Conservation (phyloP, 2,329 filamentous ascomycete genomes). For the Talaromyces islandicus region DNA sequence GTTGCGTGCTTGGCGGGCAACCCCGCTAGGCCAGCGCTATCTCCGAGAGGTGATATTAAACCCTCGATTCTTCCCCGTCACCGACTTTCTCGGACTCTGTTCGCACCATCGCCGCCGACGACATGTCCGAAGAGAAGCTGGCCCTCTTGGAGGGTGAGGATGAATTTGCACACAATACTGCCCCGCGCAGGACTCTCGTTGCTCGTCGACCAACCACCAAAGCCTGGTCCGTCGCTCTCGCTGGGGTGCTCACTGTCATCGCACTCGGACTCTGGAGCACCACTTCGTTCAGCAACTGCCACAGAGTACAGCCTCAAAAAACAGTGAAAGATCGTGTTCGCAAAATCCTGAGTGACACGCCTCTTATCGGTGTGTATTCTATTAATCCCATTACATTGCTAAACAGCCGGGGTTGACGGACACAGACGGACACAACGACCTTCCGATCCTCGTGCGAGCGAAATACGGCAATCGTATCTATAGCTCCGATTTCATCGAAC, state of each 20-base stretch:
- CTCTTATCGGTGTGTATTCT: constrained; percentile 39
- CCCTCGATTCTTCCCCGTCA: neutral
- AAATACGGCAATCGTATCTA: constrained; percentile 74
- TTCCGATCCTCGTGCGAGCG: constrained; percentile 66
- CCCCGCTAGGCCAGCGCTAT: neutral
- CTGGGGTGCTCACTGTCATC: constrained; percentile 3
- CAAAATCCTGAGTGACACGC: constrained; percentile 40
- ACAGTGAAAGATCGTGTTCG: constrained; percentile 36
- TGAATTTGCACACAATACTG: neutral
- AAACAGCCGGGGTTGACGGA: constrained; percentile 6
- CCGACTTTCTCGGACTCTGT: neutral
- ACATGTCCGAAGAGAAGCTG: constrained; percentile 6
- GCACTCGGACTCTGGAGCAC: constrained; percentile 1
- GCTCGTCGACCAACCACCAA: neutral
- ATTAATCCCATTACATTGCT: constrained; percentile 1
- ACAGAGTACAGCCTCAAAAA: neutral
- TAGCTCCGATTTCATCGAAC: constrained; percentile 62
- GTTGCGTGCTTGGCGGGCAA: neutral
- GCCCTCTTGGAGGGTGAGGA: constrained; percentile 1
- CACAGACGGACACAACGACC: constrained; percentile 82
- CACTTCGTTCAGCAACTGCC: constrained; percentile 1
- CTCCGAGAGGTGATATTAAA: neutral
- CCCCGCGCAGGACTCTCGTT: neutral
- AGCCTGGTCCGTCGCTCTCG: constrained; percentile 2
- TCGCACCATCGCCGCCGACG: neutral